phyloP scores from a whole-genome alignment of 225 moss, liverwort and hornwort species.

The Polytrichum commune region DNA sequence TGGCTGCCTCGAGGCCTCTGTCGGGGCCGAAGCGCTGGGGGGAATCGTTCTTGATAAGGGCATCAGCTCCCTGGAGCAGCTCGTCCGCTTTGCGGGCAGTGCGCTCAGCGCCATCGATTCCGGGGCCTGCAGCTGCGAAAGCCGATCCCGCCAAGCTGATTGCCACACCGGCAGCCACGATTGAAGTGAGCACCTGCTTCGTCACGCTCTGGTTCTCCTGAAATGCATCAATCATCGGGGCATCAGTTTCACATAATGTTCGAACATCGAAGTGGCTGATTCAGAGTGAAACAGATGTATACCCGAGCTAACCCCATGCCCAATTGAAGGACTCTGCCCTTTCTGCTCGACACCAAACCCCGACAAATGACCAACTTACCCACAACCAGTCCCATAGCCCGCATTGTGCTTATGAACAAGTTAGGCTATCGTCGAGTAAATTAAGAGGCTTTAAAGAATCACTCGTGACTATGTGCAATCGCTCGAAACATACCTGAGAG shows the following conservation, averaged over 20 bases:
- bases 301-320: too few relatives aligned
- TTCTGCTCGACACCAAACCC: too few relatives aligned
- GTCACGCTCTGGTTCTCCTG: slow-evolving; percentile 23
- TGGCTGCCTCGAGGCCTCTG: slow-evolving; percentile 21
- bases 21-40: slow-evolving; percentile 39
- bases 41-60: slow-evolving; percentile 44
- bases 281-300: too few relatives aligned
- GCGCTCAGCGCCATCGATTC: slow-evolving; percentile 28
- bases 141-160: slow-evolving; percentile 37
- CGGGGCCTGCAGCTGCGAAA: slow-evolving; percentile 31
- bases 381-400: too few relatives aligned
- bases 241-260: too few relatives aligned
- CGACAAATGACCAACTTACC: too few relatives aligned
- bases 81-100: slow-evolving; percentile 47
- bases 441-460: too few relatives aligned
- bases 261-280: too few relatives aligned
- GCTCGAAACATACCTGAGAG: slow-evolving; percentile 17
- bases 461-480: too few relatives aligned
- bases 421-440: too few relatives aligned
- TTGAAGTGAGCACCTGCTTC: slow-evolving; percentile 26
- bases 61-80: slow-evolving; percentile 35
- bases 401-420: too few relatives aligned
- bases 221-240: background rate
- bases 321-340: too few relatives aligned
- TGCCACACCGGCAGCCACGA: slow-evolving; percentile 40